These are phyloP conservation scores for Vigna trinervia DNA, from an alignment of 306 rosid genomes.

Conservation along the genomic window DNA sequence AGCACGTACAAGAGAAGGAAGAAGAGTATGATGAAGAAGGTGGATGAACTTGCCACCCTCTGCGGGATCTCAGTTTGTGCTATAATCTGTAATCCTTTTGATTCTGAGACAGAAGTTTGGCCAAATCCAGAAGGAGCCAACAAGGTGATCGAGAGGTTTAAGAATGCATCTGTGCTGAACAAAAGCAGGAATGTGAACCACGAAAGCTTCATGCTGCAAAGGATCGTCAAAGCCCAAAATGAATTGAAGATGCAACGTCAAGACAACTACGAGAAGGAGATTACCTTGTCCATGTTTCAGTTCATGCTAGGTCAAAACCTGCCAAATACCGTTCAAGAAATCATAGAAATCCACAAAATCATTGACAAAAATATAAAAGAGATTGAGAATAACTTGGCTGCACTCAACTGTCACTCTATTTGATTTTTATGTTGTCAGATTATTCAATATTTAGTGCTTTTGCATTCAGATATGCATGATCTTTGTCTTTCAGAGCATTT, in stretches of 20 bases:
- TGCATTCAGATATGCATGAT: too few relatives aligned
- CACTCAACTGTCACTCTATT: not conserved
- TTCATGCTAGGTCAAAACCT: slow-evolving; percentile 33
- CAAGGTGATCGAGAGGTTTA: slow-evolving; percentile 14
- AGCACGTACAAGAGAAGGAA: slow-evolving; percentile 66
- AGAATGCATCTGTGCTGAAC: not conserved
- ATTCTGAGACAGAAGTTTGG: slow-evolving; percentile 34
- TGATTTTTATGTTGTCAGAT: not conserved
- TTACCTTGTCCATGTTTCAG: slow-evolving; percentile 41
- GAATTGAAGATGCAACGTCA: slow-evolving; percentile 16
- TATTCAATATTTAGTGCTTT: not conserved
- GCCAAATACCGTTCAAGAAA: slow-evolving; percentile 15
- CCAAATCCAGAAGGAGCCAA: slow-evolving; percentile 43
- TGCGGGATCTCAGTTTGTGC: too few relatives aligned
- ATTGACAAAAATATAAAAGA: slow-evolving; percentile 50
- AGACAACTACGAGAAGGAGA: slow-evolving; percentile 28
- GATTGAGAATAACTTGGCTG: slow-evolving; percentile 14
- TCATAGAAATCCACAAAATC: slow-evolving; percentile 47
- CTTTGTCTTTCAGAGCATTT: not conserved
- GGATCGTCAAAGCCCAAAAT: slow-evolving; percentile 25
- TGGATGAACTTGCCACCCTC: slow-evolving; percentile 56
- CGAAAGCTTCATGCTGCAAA: too few relatives aligned
- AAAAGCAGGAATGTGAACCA: not conserved
- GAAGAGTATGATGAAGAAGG: slow-evolving; percentile 64
- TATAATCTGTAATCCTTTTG: too few relatives aligned